Percentiles rank a stretch among this genome's conserved stretches.
Conservation (phyloP, 2,329 filamentous ascomycete species). For the Aspergillus latus region DNA sequence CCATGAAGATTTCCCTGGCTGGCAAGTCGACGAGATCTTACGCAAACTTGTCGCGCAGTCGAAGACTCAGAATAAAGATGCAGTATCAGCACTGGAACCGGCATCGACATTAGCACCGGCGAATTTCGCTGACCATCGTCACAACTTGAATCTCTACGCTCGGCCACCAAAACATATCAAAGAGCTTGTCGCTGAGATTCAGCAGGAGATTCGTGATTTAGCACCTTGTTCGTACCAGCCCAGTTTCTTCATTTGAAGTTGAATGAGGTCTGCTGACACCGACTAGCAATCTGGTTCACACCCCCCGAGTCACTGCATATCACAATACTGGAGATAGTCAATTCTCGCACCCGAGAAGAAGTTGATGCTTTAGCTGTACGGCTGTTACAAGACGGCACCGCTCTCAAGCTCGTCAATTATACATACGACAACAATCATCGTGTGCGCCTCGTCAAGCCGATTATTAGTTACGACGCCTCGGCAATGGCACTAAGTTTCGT, state of each 20-base stretch:
- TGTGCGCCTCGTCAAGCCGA: constrained; percentile 74
- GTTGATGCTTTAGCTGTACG: constrained; percentile 62
- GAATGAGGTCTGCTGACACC: background rate
- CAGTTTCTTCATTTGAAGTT: background rate
- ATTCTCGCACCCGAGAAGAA: constrained; percentile 69
- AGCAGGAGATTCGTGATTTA: constrained; percentile 62
- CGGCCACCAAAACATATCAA: constrained; percentile 73
- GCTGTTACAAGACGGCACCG: constrained; percentile 52
- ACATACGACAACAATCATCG: constrained; percentile 63
- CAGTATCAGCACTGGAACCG: constrained; percentile 44
- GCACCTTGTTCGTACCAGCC: constrained; percentile 64
- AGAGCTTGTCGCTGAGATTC: constrained; percentile 66
- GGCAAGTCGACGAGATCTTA: constrained; percentile 75
- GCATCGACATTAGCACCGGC: constrained; percentile 46
- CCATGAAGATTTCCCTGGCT: constrained; percentile 63
- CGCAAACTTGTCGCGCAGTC: constrained; percentile 58
- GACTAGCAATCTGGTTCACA: constrained; percentile 79
- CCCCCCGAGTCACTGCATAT: constrained; percentile 75
- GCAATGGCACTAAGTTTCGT: constrained; percentile 86
- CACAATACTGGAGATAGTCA: constrained; percentile 81
- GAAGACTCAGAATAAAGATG: constrained; percentile 44
- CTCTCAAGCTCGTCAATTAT: constrained; percentile 64
- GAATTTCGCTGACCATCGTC: constrained; percentile 68
- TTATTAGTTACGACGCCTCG: constrained; percentile 79
- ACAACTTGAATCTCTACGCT: constrained; percentile 88